Evolutionary conservation across 2,329 filamentous ascomycete genomes (phyloP).

Genomic region (Penicillium sp.): DNA sequence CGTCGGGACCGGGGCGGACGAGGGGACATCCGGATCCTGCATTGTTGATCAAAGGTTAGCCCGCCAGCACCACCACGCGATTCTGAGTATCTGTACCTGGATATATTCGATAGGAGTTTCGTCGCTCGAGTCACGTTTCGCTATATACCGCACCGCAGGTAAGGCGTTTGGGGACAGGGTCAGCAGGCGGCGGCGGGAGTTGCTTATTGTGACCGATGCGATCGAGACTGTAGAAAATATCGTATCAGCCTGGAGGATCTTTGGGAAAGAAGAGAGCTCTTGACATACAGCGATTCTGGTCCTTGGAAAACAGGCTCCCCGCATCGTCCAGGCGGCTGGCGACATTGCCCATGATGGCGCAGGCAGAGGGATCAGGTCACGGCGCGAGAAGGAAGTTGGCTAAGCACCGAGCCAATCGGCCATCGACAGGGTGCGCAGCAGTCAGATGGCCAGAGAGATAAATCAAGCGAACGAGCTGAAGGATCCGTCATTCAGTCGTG

Average conservation of each 20-base stretch:
- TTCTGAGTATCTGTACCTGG: slow-evolving; percentile 61
- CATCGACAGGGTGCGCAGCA: slow-evolving; percentile 34
- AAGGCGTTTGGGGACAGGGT: slow-evolving; percentile 81
- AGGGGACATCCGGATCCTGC: slow-evolving; percentile 72
- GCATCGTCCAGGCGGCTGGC: slow-evolving; percentile 80
- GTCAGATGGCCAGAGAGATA: slow-evolving; percentile 21
- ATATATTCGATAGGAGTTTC: slow-evolving; percentile 81
- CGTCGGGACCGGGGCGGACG: slow-evolving; percentile 52
- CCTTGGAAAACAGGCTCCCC: slow-evolving; percentile 78
- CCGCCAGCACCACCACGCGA: background rate
- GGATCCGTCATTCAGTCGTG: slow-evolving; percentile 27
- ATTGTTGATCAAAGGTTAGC: slow-evolving; percentile 6
- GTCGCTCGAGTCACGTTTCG: slow-evolving; percentile 70
- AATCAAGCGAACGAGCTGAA: slow-evolving; percentile 7
- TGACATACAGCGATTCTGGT: slow-evolving; percentile 79
- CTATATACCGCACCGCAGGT: slow-evolving; percentile 74
- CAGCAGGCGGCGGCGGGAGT: slow-evolving; percentile 73
- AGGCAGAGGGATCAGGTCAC: slow-evolving; percentile 26
- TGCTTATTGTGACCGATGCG: slow-evolving; percentile 77
- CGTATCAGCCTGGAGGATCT: slow-evolving; percentile 12
- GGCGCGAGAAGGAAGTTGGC: slow-evolving; percentile 28
- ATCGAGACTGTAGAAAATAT: slow-evolving; percentile 67
- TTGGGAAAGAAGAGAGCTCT: slow-evolving; percentile 3
- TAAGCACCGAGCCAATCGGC: slow-evolving; percentile 29
- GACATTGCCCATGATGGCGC: slow-evolving; percentile 79